phyloP scores from a whole-genome alignment of 805 yeast genomes.

The Monosporozyma aerobia region DNA sequence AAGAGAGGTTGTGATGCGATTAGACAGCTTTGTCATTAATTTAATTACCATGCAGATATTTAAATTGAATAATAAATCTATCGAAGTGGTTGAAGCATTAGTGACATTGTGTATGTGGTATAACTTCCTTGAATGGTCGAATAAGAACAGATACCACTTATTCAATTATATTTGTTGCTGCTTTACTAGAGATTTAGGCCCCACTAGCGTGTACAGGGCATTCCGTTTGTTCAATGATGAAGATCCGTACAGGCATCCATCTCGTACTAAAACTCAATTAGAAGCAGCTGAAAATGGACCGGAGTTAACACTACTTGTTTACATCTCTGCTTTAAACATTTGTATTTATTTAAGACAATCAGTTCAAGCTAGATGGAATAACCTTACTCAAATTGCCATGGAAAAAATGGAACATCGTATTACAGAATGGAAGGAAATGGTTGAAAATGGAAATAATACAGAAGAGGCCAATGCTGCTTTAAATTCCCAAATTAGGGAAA shows the following conservation, averaged over 20 bases:
- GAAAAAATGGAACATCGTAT: not conserved
- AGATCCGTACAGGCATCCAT: constrained; percentile 8
- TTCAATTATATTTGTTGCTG: constrained; percentile 56
- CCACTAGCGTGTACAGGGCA: constrained; percentile 42
- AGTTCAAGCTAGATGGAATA: constrained; percentile 52
- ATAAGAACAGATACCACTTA: constrained; percentile 68
- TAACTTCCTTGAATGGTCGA: constrained; percentile 73
- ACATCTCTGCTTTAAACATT: constrained; percentile 52
- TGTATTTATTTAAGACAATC: constrained; percentile 59
- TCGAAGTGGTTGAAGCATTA: constrained; percentile 57
- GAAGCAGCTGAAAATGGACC: constrained; percentile 17
- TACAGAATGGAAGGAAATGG: not conserved
- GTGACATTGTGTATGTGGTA: constrained; percentile 67
- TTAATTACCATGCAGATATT: constrained; percentile 50
- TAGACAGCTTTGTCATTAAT: constrained; percentile 47
- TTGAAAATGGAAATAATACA: not conserved
- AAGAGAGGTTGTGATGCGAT: constrained; percentile 35
- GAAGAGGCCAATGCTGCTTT: not conserved
- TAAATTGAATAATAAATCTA: constrained; percentile 59
- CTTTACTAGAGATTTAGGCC: constrained; percentile 68
- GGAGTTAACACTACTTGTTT: constrained; percentile 38
- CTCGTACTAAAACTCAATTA: constrained; percentile 17
- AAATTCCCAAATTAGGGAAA: constrained; percentile 25
- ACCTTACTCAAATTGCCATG: constrained; percentile 16
- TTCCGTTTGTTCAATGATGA: constrained; percentile 24